A percentile compares a stretch with the other conserved stretches of the same genome.
Evolutionary conservation across 164 flowering plant genomes (phyloP).

Genomic region (Nymphaea colorata): DNA sequence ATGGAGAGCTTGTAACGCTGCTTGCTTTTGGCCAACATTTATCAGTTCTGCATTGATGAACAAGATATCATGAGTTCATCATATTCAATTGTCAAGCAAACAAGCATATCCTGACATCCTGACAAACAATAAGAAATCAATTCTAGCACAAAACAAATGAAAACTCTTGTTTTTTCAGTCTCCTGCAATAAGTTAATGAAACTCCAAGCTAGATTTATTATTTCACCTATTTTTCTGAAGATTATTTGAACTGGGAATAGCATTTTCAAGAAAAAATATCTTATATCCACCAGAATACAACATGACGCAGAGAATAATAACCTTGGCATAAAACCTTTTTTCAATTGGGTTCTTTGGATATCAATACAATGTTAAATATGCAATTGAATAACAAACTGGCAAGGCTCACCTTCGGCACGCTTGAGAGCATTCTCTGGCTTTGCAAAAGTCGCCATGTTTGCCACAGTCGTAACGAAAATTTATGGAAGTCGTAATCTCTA

Average conservation of each 20-base stretch:
- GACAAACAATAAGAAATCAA: not conserved
- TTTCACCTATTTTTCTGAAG: no score
- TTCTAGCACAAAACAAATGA: not conserved
- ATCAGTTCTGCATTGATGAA: conserved; percentile 57
- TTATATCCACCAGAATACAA: no score
- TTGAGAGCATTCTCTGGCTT: conserved; percentile 26
- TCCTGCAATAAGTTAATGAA: no score
- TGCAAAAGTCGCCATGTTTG: conserved; percentile 17
- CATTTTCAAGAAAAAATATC: no score
- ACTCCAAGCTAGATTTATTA: no score
- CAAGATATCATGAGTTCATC: not conserved
- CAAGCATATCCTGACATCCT: not conserved
- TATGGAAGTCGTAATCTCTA: not conserved
- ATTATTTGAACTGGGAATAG: no score
- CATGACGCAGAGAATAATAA: no score
- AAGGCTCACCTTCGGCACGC: conserved; percentile 21
- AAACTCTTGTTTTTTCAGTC: no score
- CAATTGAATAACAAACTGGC: no score
- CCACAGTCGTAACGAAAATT: not conserved
- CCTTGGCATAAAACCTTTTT: no score
- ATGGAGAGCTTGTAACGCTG: conserved; percentile 82
- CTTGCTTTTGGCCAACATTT: conserved; percentile 92
- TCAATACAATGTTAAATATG: no score
- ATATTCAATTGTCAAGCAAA: not conserved
- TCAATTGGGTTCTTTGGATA: no score